Evolutionary conservation across 179 eudicot species (phyloP).

Genomic region (Heliamphora pulchella): DNA sequence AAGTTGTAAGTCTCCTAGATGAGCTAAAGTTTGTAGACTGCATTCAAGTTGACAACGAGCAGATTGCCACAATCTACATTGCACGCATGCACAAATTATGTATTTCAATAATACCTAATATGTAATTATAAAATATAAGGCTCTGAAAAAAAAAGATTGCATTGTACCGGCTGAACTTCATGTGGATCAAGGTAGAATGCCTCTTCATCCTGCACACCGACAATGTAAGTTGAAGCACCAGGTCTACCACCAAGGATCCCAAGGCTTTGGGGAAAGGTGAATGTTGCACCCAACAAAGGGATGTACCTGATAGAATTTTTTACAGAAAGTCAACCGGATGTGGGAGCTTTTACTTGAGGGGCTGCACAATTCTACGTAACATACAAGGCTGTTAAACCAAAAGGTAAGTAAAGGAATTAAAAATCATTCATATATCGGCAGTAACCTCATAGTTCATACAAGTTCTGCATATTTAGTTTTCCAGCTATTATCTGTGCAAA

Average conservation of each 20-base stretch:
- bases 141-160: not conserved
- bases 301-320: constrained; percentile 49
- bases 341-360: not conserved
- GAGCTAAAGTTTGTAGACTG: not conserved
- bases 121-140: not conserved
- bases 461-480: not conserved
- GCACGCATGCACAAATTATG: not conserved
- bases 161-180: constrained; percentile 73
- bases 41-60: constrained; percentile 1
- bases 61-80: not conserved
- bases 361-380: no score
- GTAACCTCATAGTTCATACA: not conserved
- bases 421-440: no score
- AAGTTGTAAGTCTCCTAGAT: not conserved
- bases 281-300: constrained; percentile 72
- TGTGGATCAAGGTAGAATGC: constrained; percentile 96
- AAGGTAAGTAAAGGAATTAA: no score
- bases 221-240: constrained; percentile 89
- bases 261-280: constrained; percentile 90
- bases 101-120: not conserved
- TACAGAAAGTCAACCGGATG: not conserved
- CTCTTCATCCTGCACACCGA: constrained; percentile 88
- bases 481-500: not conserved
- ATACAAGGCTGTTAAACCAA: no score
- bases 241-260: constrained; percentile 95